These are phyloP conservation scores for Talaromyces sp. DNA, from an alignment of 2,329 filamentous ascomycete species.

Conservation along the genomic window DNA sequence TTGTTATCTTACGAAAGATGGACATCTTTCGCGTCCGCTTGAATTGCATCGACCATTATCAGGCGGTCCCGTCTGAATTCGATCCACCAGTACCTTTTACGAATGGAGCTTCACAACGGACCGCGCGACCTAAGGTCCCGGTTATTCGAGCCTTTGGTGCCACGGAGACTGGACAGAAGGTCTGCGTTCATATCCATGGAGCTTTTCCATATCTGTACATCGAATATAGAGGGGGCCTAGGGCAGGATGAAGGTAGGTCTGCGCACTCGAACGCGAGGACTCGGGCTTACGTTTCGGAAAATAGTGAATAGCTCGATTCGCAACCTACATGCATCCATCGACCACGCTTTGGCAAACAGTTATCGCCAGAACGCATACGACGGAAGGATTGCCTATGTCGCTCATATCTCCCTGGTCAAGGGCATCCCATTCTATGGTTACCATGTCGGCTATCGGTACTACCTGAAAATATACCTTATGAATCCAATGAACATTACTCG, in stretches of 20 bases:
- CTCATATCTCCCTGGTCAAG: conserved; percentile 87
- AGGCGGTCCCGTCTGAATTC: conserved; percentile 71
- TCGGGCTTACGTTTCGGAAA: neutral
- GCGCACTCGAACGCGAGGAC: neutral
- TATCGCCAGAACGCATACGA: conserved; percentile 74
- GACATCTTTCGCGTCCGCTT: conserved; percentile 84
- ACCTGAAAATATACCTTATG: conserved; percentile 90
- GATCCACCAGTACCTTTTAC: conserved; percentile 74
- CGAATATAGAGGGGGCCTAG: conserved; percentile 71
- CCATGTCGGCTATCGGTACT: conserved; percentile 85
- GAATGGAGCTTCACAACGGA: conserved; percentile 56
- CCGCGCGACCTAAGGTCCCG: conserved; percentile 70
- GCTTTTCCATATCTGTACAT: conserved; percentile 95
- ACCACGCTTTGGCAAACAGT: conserved; percentile 81
- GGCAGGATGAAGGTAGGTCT: conserved; percentile 62
- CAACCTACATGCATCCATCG: conserved; percentile 78
- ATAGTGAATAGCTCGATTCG: conserved; percentile 72
- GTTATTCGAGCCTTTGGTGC: conserved; percentile 88
- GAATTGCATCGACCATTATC: conserved; percentile 96
- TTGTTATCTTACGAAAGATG: conserved; percentile 44
- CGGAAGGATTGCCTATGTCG: conserved; percentile 71
- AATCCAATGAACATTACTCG: conserved; percentile 85
- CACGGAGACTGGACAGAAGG: conserved; percentile 91
- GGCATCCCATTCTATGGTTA: conserved; percentile 95
- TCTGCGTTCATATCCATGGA: conserved; percentile 93